phyloP scores from a whole-genome alignment of 192 early-diverging fungal genomes.

The Coemansia sp. region DNA sequence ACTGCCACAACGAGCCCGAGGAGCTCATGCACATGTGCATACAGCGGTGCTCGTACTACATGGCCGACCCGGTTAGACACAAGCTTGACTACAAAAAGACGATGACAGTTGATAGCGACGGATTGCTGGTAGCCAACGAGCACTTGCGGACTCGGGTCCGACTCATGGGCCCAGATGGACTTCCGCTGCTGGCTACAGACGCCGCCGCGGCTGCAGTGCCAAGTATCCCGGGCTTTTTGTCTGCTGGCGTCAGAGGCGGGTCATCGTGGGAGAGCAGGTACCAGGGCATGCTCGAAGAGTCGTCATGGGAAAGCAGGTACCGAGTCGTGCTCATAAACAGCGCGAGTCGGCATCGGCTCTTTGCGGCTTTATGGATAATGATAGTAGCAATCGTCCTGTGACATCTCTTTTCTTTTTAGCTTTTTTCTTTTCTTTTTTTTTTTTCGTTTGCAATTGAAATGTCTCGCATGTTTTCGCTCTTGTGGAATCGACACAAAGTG shows the following conservation, averaged over 20 bases:
- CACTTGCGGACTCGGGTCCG: constrained; percentile 31
- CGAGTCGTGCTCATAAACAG: constrained; percentile 27
- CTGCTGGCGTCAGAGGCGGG: too few species aligned
- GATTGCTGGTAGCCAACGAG: constrained; percentile 23
- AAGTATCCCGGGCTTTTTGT: neutral
- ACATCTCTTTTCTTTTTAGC: neutral
- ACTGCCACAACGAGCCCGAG: constrained; percentile 34
- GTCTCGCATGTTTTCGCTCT: neutral
- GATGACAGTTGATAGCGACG: constrained; percentile 1
- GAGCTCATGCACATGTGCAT: constrained; percentile 47
- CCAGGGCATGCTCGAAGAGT: constrained; percentile 11
- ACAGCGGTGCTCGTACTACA: constrained; percentile 40
- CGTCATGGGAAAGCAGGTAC: constrained; percentile 11
- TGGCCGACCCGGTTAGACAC: constrained; percentile 33
- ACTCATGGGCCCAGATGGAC: constrained; percentile 49
- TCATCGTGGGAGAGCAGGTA: constrained; percentile 9
- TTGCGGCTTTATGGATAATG: neutral
- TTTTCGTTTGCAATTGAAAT: neutral
- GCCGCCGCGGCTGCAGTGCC: neutral
- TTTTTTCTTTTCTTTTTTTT: neutral
- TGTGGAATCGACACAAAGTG: constrained; percentile 38
- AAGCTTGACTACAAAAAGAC: constrained; percentile 5
- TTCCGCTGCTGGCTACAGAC: constrained; percentile 17
- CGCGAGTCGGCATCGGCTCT: neutral
- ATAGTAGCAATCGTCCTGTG: neutral